phyloP scores from a whole-genome alignment of 1,139 yeast genomes.

The Kodamaea derodonti region DNA sequence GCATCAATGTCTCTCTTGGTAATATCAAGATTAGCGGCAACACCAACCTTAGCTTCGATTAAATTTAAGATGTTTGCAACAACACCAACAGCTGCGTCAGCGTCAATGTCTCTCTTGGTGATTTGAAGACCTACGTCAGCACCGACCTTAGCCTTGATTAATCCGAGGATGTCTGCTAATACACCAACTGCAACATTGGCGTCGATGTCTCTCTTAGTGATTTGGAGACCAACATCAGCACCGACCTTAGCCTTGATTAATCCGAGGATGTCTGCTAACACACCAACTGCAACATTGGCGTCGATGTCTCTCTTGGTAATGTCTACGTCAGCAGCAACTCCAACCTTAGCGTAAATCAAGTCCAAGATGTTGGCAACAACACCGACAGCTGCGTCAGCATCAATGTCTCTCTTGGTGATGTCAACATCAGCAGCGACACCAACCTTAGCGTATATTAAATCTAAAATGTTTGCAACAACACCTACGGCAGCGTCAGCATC shows the following conservation, averaged over 20 bases:
- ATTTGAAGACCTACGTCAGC: constrained; percentile 10
- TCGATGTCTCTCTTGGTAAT: constrained; percentile 20
- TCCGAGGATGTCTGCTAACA: constrained; percentile 12
- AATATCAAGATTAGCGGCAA: constrained; percentile 11
- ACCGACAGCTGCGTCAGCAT: constrained; percentile 12
- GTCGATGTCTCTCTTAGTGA: constrained; percentile 6
- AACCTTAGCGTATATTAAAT: constrained; percentile 1
- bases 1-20: constrained; percentile 8
- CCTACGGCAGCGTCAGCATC: constrained; percentile 3
- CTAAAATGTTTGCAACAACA: constrained; percentile 1
- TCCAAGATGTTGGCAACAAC: constrained; percentile 10
- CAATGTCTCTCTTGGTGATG: constrained; percentile 14
- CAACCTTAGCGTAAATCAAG: constrained; percentile 8
- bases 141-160: constrained; percentile 6
- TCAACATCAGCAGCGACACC: constrained; percentile 6
- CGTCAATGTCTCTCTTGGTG: constrained; percentile 5
- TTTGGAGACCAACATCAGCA: constrained; percentile 4
- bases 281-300: constrained; percentile 17
- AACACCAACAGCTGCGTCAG: constrained; percentile 5
- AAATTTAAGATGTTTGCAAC: constrained; percentile 6
- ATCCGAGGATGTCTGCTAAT: constrained; percentile 6
- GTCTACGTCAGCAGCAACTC: constrained; percentile 11
- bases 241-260: constrained; percentile 3
- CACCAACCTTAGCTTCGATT: constrained; percentile 5
- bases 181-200: constrained; percentile 4